A percentile compares a stretch with the other conserved stretches of the same genome.
These are phyloP conservation scores for Trichoderma citrinoviride DNA, from an alignment of 2,329 filamentous ascomycete genomes.

Conservation along the genomic window DNA sequence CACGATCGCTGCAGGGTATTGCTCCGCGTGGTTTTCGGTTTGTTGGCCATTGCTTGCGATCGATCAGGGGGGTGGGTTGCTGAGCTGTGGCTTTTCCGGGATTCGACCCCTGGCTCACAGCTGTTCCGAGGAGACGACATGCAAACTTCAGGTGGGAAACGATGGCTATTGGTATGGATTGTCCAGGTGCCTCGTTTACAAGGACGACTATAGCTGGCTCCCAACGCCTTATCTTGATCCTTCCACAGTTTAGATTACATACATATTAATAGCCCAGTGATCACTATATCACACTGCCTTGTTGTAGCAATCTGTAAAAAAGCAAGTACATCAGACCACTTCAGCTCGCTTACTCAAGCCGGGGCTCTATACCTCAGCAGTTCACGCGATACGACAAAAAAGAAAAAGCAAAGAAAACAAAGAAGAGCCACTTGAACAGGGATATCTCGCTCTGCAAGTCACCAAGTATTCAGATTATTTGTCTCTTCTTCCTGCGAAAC, in stretches of 20 bases:
- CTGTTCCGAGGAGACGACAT: background rate
- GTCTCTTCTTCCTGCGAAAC: background rate
- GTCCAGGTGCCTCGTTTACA: background rate
- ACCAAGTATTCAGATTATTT: no score
- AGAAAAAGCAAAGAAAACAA: background rate
- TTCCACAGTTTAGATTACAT: no score
- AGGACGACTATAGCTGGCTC: no score
- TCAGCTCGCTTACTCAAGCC: background rate
- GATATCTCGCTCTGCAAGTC: background rate
- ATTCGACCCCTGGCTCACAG: background rate
- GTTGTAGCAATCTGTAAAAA: background rate
- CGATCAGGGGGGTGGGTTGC: background rate
- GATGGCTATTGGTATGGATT: background rate
- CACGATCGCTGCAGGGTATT: conserved; percentile 17
- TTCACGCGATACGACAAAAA: background rate
- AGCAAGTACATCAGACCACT: background rate
- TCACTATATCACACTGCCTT: background rate
- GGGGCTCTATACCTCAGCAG: background rate
- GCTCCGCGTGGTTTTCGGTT: background rate
- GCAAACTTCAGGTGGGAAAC: background rate
- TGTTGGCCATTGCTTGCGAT: conserved; percentile 1
- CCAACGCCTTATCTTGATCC: no score
- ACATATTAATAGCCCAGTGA: background rate
- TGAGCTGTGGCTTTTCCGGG: background rate
- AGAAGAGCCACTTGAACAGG: conserved; percentile 8